Conservation (phyloP, 2,329 filamentous ascomycete species). For the Claviceps purpurea region DNA sequence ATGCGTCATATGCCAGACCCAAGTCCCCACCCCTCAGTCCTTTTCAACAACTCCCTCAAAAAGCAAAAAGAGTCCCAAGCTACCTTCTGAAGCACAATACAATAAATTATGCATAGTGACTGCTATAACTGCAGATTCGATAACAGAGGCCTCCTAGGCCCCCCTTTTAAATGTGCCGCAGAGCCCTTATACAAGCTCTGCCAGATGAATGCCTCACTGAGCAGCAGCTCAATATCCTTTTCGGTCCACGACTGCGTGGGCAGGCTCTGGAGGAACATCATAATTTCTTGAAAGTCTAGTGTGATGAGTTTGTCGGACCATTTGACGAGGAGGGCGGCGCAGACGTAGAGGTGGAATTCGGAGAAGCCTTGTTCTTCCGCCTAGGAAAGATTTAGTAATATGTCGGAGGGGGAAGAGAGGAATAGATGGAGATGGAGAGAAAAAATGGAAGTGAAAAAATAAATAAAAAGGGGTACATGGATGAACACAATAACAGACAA, state of each 20-base stretch:
- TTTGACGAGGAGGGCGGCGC: conserved; percentile 93
- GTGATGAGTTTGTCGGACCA: conserved; percentile 91
- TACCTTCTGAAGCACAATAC: not conserved
- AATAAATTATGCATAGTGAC: not conserved
- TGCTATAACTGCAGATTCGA: conserved; percentile 24
- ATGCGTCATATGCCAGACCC: too few species aligned
- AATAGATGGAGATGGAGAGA: not conserved
- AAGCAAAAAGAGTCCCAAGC: not conserved
- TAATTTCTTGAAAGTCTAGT: conserved; percentile 97
- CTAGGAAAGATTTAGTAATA: conserved; percentile 30
- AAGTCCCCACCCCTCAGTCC: too few species aligned
- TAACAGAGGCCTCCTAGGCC: conserved; percentile 21
- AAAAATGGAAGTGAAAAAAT: not conserved
- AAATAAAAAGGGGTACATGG: not conserved
- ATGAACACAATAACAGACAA: too few species aligned
- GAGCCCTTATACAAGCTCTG: conserved; percentile 94
- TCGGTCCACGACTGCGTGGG: conserved; percentile 93
- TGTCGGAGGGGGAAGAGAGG: too few species aligned
- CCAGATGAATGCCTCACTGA: conserved; percentile 98
- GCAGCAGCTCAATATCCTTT: conserved; percentile 89
- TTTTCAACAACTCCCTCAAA: not conserved
- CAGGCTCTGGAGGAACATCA: conserved; percentile 97
- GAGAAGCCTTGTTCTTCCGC: conserved; percentile 98
- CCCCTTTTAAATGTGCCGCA: conserved; percentile 67
- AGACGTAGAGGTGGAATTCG: conserved; percentile 96